These are phyloP conservation scores for Annulohypoxylon stygium DNA, from an alignment of 495 filamentous ascomycete species.

Conservation along the genomic window DNA sequence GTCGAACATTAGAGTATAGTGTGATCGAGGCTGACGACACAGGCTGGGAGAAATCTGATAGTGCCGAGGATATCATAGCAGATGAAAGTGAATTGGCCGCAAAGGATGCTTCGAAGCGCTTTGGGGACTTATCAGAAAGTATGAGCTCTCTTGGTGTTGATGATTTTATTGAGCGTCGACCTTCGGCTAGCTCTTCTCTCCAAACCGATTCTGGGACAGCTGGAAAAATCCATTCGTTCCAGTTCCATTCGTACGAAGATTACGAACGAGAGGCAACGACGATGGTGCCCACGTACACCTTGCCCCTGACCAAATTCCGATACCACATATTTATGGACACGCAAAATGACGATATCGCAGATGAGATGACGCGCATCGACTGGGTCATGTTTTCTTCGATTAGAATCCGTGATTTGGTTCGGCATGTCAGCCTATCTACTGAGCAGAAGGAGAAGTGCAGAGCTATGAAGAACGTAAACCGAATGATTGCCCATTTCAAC, in stretches of 20 bases:
- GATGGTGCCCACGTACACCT: slow-evolving; percentile 71
- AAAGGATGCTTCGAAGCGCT: slow-evolving; percentile 43
- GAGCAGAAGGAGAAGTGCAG: slow-evolving; percentile 81
- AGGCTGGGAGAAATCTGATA: slow-evolving; percentile 79
- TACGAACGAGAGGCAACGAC: slow-evolving; percentile 78
- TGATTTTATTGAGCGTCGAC: slow-evolving; percentile 58
- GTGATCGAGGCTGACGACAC: slow-evolving; percentile 84
- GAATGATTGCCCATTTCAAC: slow-evolving; percentile 96
- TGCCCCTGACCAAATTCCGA: slow-evolving; percentile 78
- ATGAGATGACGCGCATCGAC: slow-evolving; percentile 93
- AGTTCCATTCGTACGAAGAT: slow-evolving; percentile 73
- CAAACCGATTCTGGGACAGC: slow-evolving; percentile 38
- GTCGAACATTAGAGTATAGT: slow-evolving; percentile 70
- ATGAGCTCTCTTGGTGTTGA: slow-evolving; percentile 61
- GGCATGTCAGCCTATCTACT: slow-evolving; percentile 82
- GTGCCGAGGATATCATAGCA: slow-evolving; percentile 50
- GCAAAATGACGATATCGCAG: slow-evolving; percentile 83
- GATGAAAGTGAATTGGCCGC: slow-evolving; percentile 34
- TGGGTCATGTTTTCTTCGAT: slow-evolving; percentile 98
- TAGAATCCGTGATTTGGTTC: slow-evolving; percentile 90
- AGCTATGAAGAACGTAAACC: slow-evolving; percentile 86
- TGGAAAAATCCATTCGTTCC: slow-evolving; percentile 57
- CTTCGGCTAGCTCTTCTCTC: slow-evolving; percentile 60
- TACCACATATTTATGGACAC: slow-evolving; percentile 88
- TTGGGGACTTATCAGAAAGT: slow-evolving; percentile 55